Base-by-base conservation (phyloP, 148 eudicot genomes). In the Pouteria glomerata region DNA sequence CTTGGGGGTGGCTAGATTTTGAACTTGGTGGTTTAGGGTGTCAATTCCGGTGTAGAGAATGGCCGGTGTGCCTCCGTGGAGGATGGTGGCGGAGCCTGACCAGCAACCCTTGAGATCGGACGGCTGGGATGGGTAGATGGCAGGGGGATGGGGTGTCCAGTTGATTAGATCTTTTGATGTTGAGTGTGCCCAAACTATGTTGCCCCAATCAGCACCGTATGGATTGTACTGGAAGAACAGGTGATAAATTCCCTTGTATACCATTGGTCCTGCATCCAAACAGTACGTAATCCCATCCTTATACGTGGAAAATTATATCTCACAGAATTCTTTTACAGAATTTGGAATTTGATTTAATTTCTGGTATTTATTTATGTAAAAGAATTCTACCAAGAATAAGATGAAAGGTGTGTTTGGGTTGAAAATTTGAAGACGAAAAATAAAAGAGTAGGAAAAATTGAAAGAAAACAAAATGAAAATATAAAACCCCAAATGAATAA, bases 211-310 rank as follows among this genome's bases (percentile, higher is more conserved):
- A 19, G 80, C 72, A 5, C 79, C 90, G 0, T 78, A 41, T 0
- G 95, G 97, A 57, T 92, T 87, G 86, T 89, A 89, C 60, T 92
- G 95, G 71, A 89, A 91, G 78, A 91, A 91, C 18, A 91, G 34
- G 57, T 91, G 97, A 57, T 89, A 89, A 1, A 85, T 66, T 24
- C 95, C 92, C 69, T 85, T 91, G 74, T 85, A 86, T 37, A 81
- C 16, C 89, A 91, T 78, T 4, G 97, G 97, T 2, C 89, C 95
- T 91, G 73, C 23, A 77, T 18, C 6, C 6, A 35, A 39, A 18
- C 24, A 11, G 7, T 1, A 3, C 6, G 27, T 15, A 61, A 44
- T 47, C 29, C 1, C 12, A 12, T 14, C 4, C 14, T 1, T 4
- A 12, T 26, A 57, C n/a, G 1, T 57, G n/a, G 11, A 14, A 23